These are phyloP conservation scores for Termitomyces heimii DNA, from an alignment of 768 basidiomycete species.

Conservation along the genomic window DNA sequence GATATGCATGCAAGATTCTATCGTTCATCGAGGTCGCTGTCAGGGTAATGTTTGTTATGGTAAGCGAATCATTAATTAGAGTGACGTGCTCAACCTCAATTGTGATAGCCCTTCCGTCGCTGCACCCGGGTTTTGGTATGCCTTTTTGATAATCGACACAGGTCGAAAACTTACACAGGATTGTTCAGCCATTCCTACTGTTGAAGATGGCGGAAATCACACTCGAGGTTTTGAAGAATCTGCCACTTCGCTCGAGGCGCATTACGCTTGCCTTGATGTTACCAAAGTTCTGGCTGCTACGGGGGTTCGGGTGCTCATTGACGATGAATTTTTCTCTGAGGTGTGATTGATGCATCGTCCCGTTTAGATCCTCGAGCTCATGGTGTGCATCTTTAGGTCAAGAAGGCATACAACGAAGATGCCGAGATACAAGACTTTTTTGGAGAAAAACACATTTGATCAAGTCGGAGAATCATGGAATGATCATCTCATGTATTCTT, in stretches of 20 bases:
- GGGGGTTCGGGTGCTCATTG: constrained; percentile 64
- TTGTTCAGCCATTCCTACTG: constrained; percentile 65
- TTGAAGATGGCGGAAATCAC: constrained; percentile 70
- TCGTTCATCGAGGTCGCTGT: not conserved
- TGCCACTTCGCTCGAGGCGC: constrained; percentile 54
- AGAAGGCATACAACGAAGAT: constrained; percentile 3
- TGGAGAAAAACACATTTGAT: constrained; percentile 31
- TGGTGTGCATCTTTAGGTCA: not conserved
- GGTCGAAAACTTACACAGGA: not conserved
- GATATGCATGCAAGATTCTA: not conserved
- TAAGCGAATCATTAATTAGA: constrained; percentile 20
- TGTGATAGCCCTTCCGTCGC: constrained; percentile 46
- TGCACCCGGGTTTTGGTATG: constrained; percentile 73
- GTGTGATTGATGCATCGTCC: not conserved
- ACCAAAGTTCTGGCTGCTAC: constrained; percentile 68
- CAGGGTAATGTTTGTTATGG: constrained; percentile 77
- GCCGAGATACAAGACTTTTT: not conserved
- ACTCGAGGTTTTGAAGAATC: constrained; percentile 59
- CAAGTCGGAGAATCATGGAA: constrained; percentile 17
- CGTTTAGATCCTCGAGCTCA: not conserved
- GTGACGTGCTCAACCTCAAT: not conserved
- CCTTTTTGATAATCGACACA: not conserved
- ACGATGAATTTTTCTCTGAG: constrained; percentile 49
- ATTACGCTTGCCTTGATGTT: constrained; percentile 60
- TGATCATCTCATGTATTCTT: constrained; percentile 8